Base-by-base conservation (phyloP, 495 filamentous ascomycete species). In the Schizothecium vesticola region DNA sequence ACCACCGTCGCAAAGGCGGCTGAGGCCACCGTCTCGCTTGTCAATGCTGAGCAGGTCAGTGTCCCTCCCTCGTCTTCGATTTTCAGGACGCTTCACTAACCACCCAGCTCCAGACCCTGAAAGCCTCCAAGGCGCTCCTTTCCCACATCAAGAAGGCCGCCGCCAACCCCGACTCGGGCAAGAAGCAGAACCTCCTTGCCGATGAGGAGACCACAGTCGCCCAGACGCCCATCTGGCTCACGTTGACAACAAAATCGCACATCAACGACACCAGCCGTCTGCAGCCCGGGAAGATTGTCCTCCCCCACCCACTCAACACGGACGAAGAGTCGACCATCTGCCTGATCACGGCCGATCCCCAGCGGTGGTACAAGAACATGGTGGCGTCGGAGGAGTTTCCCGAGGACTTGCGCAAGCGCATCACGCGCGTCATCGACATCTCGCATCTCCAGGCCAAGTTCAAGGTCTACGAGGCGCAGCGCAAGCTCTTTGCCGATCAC, bases 181-280 rank as follows among this genome's bases (percentile, higher is more conserved):
- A 51, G 43, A 51, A 91, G 77, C 76, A 80, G 61, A 90, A 89
- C 63, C 85, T 97, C 33, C 89, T 95, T 72, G 85, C 86, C 19
- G 84, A 89, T 65, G 86, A 87, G 64, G 86, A 88, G 68, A 72
- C 77, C 25, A 57, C 68, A 2, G 31, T 77, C 33, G 75, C 76
- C 21, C 81, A 86, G 68, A 76, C 78, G 1, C 86, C 91, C 3
- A 82, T 98, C 65, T 96, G 91, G 90, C 86, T 99, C 33, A 87
- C 89, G 12, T 80, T 99, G 62, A 91, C 92, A 59, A 97, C 93
- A 59, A 98, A 98, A 80, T 92, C 91, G 79, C 91, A 95, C 58
- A 75, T 77, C 29, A 68, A 76, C 68, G 74, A 76, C 31, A 67
- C 74, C 12, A 57, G 72, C 71, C 60, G 76, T 56, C 84, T 97